These are phyloP conservation scores for Diutina neorugosa DNA, from an alignment of 1,139 yeast genomes.

Conservation along the genomic window DNA sequence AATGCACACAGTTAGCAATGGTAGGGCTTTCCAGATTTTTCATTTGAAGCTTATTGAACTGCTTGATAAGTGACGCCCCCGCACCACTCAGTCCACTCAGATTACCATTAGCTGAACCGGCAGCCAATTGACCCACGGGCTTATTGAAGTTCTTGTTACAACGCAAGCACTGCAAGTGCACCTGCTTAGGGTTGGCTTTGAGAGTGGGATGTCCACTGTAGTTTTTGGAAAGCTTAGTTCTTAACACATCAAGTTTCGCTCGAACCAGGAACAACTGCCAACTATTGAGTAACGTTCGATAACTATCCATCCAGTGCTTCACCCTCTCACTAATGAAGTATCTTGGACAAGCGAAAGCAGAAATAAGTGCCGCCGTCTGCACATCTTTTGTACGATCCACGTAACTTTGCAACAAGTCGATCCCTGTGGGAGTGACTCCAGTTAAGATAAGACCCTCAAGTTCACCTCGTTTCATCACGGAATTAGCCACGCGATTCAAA, in stretches of 20 bases:
- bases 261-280: constrained; percentile 73
- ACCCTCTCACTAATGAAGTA: constrained; percentile 64
- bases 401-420: constrained; percentile 73
- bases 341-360: constrained; percentile 73
- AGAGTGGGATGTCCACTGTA: constrained; percentile 35
- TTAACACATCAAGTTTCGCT: constrained; percentile 74
- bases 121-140: constrained; percentile 1
- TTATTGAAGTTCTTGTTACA: constrained; percentile 56
- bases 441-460: constrained; percentile 84
- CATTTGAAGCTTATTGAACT: constrained; percentile 22
- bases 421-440: constrained; percentile 77
- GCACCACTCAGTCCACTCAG: constrained; percentile 5
- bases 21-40: constrained; percentile 10
- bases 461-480: constrained; percentile 69
- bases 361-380: constrained; percentile 80
- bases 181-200: constrained; percentile 56
- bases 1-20: constrained; percentile 57
- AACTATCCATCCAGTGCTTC: constrained; percentile 67
- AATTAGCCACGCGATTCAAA: constrained; percentile 55
- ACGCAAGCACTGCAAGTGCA: constrained; percentile 65
- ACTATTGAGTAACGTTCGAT: constrained; percentile 64
- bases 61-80: constrained; percentile 19
- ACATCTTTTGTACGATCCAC: constrained; percentile 86
- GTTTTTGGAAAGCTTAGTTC: constrained; percentile 53
- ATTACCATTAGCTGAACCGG: not conserved